These are phyloP conservation scores for Lindgomyces ingoldianus DNA, from an alignment of 495 filamentous ascomycete species.

Conservation along the genomic window DNA sequence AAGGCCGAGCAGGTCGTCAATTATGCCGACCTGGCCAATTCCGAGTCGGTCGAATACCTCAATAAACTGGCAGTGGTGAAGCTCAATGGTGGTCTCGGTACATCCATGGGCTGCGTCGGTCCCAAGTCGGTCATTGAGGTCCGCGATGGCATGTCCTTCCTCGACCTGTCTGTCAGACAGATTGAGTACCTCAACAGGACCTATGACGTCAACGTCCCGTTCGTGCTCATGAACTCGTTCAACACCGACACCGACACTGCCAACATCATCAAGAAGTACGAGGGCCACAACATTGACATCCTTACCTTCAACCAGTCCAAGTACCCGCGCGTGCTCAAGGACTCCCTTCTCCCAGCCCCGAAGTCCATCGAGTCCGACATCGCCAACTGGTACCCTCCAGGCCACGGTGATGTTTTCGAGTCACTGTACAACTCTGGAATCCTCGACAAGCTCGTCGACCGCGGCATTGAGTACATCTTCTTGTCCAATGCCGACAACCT, in stretches of 20 bases:
- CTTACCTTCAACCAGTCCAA: conserved; percentile 99
- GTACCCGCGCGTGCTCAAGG: conserved; percentile 95
- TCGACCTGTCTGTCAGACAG: conserved; percentile 97
- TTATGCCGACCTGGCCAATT: conserved; percentile 82
- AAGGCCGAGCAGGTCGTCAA: conserved; percentile 88
- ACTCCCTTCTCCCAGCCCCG: conserved; percentile 93
- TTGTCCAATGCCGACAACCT: conserved; percentile 99
- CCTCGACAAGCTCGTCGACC: conserved; percentile 90
- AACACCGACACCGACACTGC: conserved; percentile 98
- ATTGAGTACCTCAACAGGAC: conserved; percentile 99
- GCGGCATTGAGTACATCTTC: conserved; percentile 97
- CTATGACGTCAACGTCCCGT: conserved; percentile 95
- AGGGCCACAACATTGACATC: conserved; percentile 99
- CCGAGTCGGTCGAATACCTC: conserved; percentile 87
- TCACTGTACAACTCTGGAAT: conserved; percentile 99
- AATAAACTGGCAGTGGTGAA: conserved; percentile 98
- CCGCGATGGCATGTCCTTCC: conserved; percentile 99
- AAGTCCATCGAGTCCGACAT: conserved; percentile 86
- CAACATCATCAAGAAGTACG: conserved; percentile 99
- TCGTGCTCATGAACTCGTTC: conserved; percentile 99
- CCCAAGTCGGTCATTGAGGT: conserved; percentile 99
- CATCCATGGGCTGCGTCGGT: conserved; percentile 98
- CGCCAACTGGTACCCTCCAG: conserved; percentile 97
- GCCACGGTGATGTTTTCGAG: conserved; percentile 99
- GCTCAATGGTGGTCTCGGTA: conserved; percentile 98